Conservation (phyloP, 2,329 filamentous ascomycete species). For the Colletotrichum agaves region DNA sequence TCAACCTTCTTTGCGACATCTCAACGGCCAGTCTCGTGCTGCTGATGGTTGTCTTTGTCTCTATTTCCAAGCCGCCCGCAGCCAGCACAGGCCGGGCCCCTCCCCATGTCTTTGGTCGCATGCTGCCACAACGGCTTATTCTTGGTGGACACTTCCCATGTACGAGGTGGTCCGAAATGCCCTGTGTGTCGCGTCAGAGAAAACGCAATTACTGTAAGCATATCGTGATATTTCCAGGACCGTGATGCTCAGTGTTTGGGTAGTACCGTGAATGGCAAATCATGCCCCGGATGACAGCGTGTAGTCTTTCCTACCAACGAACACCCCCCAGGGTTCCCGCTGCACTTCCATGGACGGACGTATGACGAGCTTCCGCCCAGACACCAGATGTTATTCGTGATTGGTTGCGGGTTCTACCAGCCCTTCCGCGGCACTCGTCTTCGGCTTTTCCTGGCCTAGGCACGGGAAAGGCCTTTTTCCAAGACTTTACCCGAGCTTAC, state of each 20-base stretch:
- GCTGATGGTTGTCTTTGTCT: slow-evolving; percentile 12
- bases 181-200: slow-evolving; percentile 1
- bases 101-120: slow-evolving; percentile 17
- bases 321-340: no score
- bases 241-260: background rate
- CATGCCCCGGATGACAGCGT: background rate
- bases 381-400: background rate
- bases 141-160: background rate
- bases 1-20: slow-evolving; percentile 33
- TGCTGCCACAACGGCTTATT: slow-evolving; percentile 5
- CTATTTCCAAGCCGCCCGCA: slow-evolving; percentile 7
- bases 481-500: slow-evolving; percentile 26
- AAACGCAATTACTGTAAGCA: slow-evolving; percentile 3
- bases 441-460: slow-evolving; percentile 13
- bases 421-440: slow-evolving; percentile 20
- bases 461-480: background rate
- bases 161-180: slow-evolving; percentile 15
- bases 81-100: background rate
- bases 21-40: slow-evolving; percentile 25
- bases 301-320: background rate
- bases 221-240: background rate
- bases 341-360: background rate
- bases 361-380: slow-evolving; percentile 16
- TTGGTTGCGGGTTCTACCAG: background rate
- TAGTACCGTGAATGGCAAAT: background rate